Evolutionary conservation across 192 early-diverging fungal genomes (phyloP).

Genomic region (Physocladia obscura): DNA sequence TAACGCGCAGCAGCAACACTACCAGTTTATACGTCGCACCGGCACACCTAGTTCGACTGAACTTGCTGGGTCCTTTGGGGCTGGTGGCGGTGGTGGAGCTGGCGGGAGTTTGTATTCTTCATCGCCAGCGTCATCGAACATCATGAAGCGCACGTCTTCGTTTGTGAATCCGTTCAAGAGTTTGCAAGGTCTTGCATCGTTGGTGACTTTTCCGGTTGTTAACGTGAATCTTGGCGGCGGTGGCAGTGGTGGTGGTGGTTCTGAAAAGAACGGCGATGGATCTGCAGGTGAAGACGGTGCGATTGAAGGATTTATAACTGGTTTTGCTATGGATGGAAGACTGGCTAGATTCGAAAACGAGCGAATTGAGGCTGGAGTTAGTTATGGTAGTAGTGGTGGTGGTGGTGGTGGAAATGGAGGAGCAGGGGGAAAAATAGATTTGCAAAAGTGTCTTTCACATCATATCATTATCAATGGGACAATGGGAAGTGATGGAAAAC

Average conservation of each 20-base stretch:
- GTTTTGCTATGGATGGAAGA: not conserved
- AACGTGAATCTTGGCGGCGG: not conserved
- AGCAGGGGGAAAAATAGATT: no score
- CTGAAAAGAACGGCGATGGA: not conserved
- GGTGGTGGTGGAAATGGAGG: not conserved
- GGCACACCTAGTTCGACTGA: no score
- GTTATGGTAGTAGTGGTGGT: not conserved
- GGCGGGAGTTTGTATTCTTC: not conserved
- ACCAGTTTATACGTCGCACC: no score
- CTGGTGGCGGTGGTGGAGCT: no score
- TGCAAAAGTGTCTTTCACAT: no score
- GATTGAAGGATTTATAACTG: not conserved
- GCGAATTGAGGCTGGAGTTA: not conserved
- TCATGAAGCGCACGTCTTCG: constrained; percentile 29
- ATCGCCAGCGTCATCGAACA: not conserved
- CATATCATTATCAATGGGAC: not conserved
- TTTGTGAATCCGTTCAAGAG: constrained; percentile 33
- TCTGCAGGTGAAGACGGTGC: not conserved
- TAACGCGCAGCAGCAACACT: no score
- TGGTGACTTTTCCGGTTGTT: constrained; percentile 6
- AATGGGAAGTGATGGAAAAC: no score
- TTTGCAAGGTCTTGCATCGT: constrained; percentile 20
- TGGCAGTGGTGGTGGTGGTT: not conserved
- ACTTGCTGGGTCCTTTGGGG: no score
- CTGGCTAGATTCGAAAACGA: not conserved